Conservation (phyloP, 1,139 yeast genomes). For the Yamadazyma sp. region DNA sequence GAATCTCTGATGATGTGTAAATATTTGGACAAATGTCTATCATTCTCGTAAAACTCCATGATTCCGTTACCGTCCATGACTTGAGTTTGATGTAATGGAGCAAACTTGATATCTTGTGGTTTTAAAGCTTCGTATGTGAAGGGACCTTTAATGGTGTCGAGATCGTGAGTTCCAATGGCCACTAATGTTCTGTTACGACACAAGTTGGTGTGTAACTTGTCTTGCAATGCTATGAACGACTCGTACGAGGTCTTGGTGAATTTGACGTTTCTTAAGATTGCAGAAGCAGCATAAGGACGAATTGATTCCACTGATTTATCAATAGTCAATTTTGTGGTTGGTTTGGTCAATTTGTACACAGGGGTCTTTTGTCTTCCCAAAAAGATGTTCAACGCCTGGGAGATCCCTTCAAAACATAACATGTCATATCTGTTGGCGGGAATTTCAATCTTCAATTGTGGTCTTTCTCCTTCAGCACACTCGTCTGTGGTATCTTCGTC, state of each 20-base stretch:
- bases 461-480: slow-evolving; percentile 79
- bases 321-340: slow-evolving; percentile 67
- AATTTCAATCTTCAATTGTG: slow-evolving; percentile 92
- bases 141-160: slow-evolving; percentile 79
- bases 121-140: slow-evolving; percentile 84
- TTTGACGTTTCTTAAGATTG: slow-evolving; percentile 77
- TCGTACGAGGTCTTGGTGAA: slow-evolving; percentile 86
- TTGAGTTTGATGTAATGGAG: slow-evolving; percentile 83
- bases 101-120: slow-evolving; percentile 75
- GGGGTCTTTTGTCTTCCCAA: slow-evolving; percentile 72
- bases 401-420: slow-evolving; percentile 97
- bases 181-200: slow-evolving; percentile 97
- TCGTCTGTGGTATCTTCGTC: slow-evolving; percentile 94
- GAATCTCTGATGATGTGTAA: slow-evolving; percentile 85
- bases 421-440: slow-evolving; percentile 98
- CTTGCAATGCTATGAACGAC: slow-evolving; percentile 94
- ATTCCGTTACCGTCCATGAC: slow-evolving; percentile 74
- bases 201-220: slow-evolving; percentile 89
- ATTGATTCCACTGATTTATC: slow-evolving; percentile 68
- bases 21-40: slow-evolving; percentile 85
- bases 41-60: slow-evolving; percentile 88
- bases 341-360: slow-evolving; percentile 56
- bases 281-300: slow-evolving; percentile 95
- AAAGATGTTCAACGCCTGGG: slow-evolving; percentile 90
- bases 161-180: slow-evolving; percentile 98